phyloP scores from a whole-genome alignment of 805 yeast genomes.

The Candida berthetii region DNA sequence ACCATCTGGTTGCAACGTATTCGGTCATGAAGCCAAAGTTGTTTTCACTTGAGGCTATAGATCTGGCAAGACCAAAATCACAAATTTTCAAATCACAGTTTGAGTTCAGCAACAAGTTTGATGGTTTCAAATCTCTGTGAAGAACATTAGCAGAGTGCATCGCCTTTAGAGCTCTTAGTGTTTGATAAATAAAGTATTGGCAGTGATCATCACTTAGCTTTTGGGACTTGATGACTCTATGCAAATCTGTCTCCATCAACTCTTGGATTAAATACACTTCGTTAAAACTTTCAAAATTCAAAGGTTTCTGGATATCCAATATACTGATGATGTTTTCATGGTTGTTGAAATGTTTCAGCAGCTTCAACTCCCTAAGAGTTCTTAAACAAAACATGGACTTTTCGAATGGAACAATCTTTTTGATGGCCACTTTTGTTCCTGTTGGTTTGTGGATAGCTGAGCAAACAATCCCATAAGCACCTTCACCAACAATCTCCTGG shows the following conservation, averaged over 20 bases:
- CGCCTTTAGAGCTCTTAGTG: constrained; percentile 61
- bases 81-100: constrained; percentile 74
- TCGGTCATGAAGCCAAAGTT: constrained; percentile 60
- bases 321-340: constrained; percentile 72
- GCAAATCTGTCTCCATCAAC: constrained; percentile 70
- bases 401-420: constrained; percentile 68
- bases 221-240: constrained; percentile 53
- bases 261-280: constrained; percentile 77
- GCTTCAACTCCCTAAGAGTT: constrained; percentile 63
- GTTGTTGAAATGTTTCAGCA: constrained; percentile 53
- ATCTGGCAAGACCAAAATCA: constrained; percentile 72
- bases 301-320: constrained; percentile 61
- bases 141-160: constrained; percentile 70
- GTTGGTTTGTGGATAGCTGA: constrained; percentile 60
- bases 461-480: constrained; percentile 79
- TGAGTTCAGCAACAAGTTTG: constrained; percentile 59
- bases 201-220: constrained; percentile 58
- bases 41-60: constrained; percentile 41
- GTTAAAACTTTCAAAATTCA: constrained; percentile 47
- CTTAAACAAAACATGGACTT: constrained; percentile 61
- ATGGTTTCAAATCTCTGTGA: constrained; percentile 75
- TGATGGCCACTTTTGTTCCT: constrained; percentile 64
- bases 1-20: constrained; percentile 83
- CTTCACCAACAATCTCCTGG: constrained; percentile 63
- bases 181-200: constrained; percentile 66